Base-by-base conservation (phyloP, 1,284 basidiomycete species). In the Ustilago curta region DNA sequence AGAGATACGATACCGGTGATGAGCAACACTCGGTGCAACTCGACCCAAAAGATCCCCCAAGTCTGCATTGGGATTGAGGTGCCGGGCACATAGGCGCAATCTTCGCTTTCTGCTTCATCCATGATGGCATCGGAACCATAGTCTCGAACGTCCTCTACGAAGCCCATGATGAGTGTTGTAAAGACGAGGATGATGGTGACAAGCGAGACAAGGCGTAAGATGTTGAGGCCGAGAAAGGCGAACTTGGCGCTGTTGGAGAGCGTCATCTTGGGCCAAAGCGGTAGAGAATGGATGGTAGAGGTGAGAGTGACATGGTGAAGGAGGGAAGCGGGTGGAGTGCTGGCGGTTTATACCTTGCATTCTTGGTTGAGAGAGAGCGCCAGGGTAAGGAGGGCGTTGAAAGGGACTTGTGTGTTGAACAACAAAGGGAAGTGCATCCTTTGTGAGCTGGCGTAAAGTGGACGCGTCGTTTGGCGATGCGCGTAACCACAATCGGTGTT, bases 41-140 rank as follows among this genome's bases (percentile, higher is more conserved):
- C 76, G 25, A 70, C 61, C 79, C 79, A 81, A 37, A 81, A 81
- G 50, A 79, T 58, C 44, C 79, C 79, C 76, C 79, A 79, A 1
- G 75, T 70, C 35, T 77, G 73, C 54, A 69, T 76, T 7, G 79
- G 79, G 40, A 80, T 69, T 14, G 67, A 70, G 0, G 75, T 79
- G 18, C 78, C 77, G 4, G 76, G 78, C 3, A 71, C 56, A 25
- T 78, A 81, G 4, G 70, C 70, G 57, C 74, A 79, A 23, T 72
- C 72, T 14, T 75, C 61, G 2, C 47, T 25, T 23, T 52, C 19
- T 0, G 67, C 72, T 11, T 57, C 48, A 32, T 58, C 59, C 61
- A 69, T 65, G 50, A 52, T 56, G 1, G 40, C 29, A n/a, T 56
- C 60, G 44, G 59, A 37, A 48, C 62, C 60, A 25, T 67, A 71